A percentile compares a stretch with the other conserved stretches of the same genome.
Evolutionary conservation across 805 yeast species (phyloP).

Genomic region (Yarrowia alimentaria): DNA sequence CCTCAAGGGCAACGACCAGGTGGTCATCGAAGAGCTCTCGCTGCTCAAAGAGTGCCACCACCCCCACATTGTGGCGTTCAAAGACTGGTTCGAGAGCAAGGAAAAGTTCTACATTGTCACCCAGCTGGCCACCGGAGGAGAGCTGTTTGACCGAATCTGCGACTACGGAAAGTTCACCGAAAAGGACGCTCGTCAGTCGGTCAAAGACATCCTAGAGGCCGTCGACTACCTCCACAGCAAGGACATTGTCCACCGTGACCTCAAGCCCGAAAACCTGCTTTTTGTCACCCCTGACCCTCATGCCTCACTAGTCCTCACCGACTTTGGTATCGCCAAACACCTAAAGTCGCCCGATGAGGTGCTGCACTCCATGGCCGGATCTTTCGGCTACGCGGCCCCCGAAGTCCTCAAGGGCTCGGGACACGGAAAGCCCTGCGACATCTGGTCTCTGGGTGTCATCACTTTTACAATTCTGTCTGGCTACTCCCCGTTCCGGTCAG

Average conservation of each 20-base stretch:
- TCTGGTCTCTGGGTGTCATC: slow-evolving; percentile 94
- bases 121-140: slow-evolving; percentile 95
- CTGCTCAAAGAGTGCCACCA: slow-evolving; percentile 68
- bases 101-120: slow-evolving; percentile 93
- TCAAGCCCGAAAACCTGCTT: slow-evolving; percentile 90
- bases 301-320: slow-evolving; percentile 82
- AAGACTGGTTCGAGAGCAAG: slow-evolving; percentile 90
- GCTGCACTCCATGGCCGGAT: slow-evolving; percentile 76
- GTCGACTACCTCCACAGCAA: slow-evolving; percentile 69
- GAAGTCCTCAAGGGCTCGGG: slow-evolving; percentile 80
- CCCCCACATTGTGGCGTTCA: slow-evolving; percentile 83
- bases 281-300: slow-evolving; percentile 61
- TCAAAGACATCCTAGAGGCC: slow-evolving; percentile 74
- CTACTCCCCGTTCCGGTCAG: slow-evolving; percentile 86
- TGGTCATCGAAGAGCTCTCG: slow-evolving; percentile 74
- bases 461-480: slow-evolving; percentile 89
- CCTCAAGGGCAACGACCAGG: slow-evolving; percentile 70
- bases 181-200: slow-evolving; percentile 73
- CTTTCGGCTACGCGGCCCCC: slow-evolving; percentile 96
- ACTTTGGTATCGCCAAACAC: slow-evolving; percentile 91
- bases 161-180: slow-evolving; percentile 83
- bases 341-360: slow-evolving; percentile 59
- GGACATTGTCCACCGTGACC: slow-evolving; percentile 88
- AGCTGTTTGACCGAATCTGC: slow-evolving; percentile 82
- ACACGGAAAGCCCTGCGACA: slow-evolving; percentile 93